Conservation (phyloP, 371 early-diverging fungal genomes). For the Syncephalastrum racemosum region DNA sequence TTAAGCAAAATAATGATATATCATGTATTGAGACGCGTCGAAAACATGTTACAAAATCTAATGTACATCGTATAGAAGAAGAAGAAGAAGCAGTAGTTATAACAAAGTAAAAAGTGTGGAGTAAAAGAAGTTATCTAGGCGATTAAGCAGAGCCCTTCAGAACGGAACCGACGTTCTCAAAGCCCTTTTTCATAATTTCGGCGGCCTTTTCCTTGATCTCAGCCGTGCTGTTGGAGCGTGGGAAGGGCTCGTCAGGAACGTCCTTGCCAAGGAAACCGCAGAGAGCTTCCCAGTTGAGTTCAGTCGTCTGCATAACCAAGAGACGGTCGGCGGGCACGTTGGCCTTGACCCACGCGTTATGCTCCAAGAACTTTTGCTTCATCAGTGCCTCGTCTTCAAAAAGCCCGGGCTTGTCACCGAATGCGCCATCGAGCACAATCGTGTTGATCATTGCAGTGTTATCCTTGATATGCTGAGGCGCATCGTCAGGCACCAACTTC, state of each 20-base stretch:
- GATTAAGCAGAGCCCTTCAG: too few species aligned
- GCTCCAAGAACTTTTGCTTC: conserved; percentile 18
- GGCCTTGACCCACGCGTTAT: conserved; percentile 28
- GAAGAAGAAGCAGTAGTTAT: too few species aligned
- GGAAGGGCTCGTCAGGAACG: conserved; percentile 18
- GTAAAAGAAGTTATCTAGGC: too few species aligned
- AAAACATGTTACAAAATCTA: too few species aligned
- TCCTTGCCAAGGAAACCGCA: conserved; percentile 19
- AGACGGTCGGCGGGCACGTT: conserved; percentile 30
- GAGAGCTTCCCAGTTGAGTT: conserved; percentile 22
- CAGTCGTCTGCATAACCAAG: conserved; percentile 26
- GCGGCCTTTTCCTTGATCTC: too few species aligned
- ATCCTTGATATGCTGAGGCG: background rate
- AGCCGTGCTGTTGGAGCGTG: conserved; percentile 12
- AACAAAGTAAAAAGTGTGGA: too few species aligned
- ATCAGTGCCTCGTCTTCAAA: conserved; percentile 23
- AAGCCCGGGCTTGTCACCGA: conserved; percentile 13
- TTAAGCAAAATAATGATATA: too few species aligned
- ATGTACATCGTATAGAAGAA: too few species aligned
- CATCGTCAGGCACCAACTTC: background rate
- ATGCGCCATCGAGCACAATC: conserved; percentile 21
- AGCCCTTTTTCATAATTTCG: too few species aligned
- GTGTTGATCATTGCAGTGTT: conserved; percentile 8
- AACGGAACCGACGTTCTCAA: too few species aligned
- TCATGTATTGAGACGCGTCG: too few species aligned